A percentile compares a stretch with the other conserved stretches of the same genome.
Conservation (phyloP, 805 yeast genomes). For the Hanseniaspora lachancei region DNA sequence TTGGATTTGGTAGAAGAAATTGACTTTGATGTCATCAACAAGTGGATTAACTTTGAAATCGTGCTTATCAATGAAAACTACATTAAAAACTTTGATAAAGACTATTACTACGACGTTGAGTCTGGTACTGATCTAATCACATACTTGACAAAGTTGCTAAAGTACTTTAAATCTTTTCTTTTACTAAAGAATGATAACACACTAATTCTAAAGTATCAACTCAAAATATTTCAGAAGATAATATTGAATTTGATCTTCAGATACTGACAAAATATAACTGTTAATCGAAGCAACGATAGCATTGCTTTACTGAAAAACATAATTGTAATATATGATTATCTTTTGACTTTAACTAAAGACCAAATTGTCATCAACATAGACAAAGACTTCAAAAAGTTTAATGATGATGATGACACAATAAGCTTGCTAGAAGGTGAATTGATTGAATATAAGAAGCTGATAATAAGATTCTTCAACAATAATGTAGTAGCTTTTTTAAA, state of each 20-base stretch:
- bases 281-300: neutral
- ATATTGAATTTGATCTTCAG: conserved; percentile 13
- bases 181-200: conserved; percentile 23
- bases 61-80: conserved; percentile 35
- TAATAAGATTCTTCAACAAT: conserved; percentile 4
- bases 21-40: conserved; percentile 21
- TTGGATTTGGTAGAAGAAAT: neutral
- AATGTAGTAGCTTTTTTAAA: neutral
- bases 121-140: conserved; percentile 32
- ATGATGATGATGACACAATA: neutral
- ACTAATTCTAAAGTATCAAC: conserved; percentile 34
- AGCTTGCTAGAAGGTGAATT: conserved; percentile 7
- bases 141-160: conserved; percentile 34
- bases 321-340: conserved; percentile 7
- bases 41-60: conserved; percentile 39
- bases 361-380: neutral
- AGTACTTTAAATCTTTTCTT: conserved; percentile 31
- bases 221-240: conserved; percentile 28
- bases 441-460: conserved; percentile 7
- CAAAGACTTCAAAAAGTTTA: neutral
- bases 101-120: conserved; percentile 15
- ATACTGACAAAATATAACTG: conserved; percentile 9
- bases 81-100: conserved; percentile 30
- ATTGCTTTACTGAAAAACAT: conserved; percentile 3
- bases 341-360: neutral